A percentile compares a stretch with the other conserved stretches of the same genome.
These are phyloP conservation scores for Lippia alba DNA, from an alignment of 305 asterid species.

Conservation along the genomic window DNA sequence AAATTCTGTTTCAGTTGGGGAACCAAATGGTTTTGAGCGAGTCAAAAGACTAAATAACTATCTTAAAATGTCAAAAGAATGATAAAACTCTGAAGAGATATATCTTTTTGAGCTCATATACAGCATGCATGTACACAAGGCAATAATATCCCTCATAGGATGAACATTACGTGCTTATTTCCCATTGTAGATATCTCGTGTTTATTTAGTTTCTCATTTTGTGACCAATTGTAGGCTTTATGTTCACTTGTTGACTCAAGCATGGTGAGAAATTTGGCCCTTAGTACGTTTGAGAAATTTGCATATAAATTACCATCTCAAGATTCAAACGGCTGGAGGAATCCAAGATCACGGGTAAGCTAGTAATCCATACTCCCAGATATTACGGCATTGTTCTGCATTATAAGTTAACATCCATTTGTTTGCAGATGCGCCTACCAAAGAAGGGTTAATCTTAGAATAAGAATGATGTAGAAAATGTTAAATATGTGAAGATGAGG, in stretches of 20 bases:
- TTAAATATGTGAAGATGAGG: conserved; percentile 17
- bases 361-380: conserved; percentile 5
- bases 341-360: conserved; percentile 74
- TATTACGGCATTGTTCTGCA: background rate
- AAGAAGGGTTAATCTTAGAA: conserved; percentile 41
- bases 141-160: background rate
- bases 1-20: conserved; percentile 3
- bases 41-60: background rate
- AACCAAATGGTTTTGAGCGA: conserved; percentile 14
- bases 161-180: background rate
- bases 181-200: background rate
- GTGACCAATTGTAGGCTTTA: conserved; percentile 43
- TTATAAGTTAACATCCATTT: conserved; percentile 15
- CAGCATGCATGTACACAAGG: background rate
- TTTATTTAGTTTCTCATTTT: conserved; percentile 18
- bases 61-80: conserved; percentile 2
- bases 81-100: background rate
- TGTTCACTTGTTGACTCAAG: conserved; percentile 47
- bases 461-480: background rate
- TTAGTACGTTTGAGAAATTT: conserved; percentile 41
- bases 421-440: conserved; percentile 81
- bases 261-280: conserved; percentile 30
- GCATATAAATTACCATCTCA: conserved; percentile 62
- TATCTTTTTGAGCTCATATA: background rate
- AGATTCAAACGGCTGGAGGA: conserved; percentile 77